Percentiles rank a stretch among this genome's conserved stretches.
Conservation (phyloP, 2,329 filamentous ascomycete genomes). For the Capronia epimyces region DNA sequence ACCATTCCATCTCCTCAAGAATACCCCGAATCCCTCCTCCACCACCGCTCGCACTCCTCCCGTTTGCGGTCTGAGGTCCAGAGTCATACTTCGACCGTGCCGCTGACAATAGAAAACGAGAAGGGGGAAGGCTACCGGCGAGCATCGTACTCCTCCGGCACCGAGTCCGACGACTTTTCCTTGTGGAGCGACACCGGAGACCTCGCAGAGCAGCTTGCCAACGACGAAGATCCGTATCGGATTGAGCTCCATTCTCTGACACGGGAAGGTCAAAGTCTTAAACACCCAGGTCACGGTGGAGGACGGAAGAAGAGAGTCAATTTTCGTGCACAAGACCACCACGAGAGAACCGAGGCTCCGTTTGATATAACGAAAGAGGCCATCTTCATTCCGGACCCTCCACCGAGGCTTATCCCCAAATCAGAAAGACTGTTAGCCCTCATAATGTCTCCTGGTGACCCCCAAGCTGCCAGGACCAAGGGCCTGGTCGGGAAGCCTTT, state of each 20-base stretch:
- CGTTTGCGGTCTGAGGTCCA: slow-evolving; percentile 36
- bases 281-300: slow-evolving; percentile 28
- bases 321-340: slow-evolving; percentile 27
- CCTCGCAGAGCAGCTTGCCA: slow-evolving; percentile 81
- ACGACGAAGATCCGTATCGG: slow-evolving; percentile 74
- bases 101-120: slow-evolving; percentile 41
- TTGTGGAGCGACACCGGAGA: slow-evolving; percentile 94
- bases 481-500: slow-evolving; percentile 94
- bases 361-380: slow-evolving; percentile 60
- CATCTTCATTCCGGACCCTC: slow-evolving; percentile 71
- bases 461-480: slow-evolving; percentile 65
- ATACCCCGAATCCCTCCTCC: slow-evolving; percentile 73
- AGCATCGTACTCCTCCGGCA: slow-evolving; percentile 46
- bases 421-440: slow-evolving; percentile 66
- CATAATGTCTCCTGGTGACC: slow-evolving; percentile 78
- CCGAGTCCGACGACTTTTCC: slow-evolving; percentile 62
- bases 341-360: slow-evolving; percentile 42
- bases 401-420: slow-evolving; percentile 57
- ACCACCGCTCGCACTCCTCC: slow-evolving; percentile 64
- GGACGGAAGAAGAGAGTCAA: slow-evolving; percentile 30
- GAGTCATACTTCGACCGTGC: slow-evolving; percentile 34
- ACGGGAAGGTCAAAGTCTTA: slow-evolving; percentile 37
- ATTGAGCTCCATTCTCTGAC: slow-evolving; percentile 55
- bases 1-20: slow-evolving; percentile 76
- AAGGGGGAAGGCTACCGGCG: slow-evolving; percentile 46